Evolutionary conservation across 306 rosid genomes (phyloP).

Genomic region (Gynostemma pentaphyllum): DNA sequence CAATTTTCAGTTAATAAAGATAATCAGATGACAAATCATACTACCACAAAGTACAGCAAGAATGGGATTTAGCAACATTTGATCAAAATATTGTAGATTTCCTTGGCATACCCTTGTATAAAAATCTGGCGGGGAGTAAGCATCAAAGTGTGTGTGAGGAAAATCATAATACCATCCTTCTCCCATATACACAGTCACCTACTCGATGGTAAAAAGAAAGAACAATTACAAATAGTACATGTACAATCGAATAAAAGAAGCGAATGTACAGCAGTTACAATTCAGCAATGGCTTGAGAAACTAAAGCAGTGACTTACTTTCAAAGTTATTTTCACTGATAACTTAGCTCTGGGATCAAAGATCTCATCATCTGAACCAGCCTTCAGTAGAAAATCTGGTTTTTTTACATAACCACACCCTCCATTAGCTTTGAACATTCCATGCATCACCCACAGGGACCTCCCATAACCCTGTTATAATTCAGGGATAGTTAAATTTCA

Average conservation of each 20-base stretch:
- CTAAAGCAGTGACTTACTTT: conserved; percentile 41
- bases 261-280: conserved; percentile 18
- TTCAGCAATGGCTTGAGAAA: background rate
- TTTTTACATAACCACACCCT: conserved; percentile 86
- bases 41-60: background rate
- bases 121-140: conserved; percentile 93
- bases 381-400: conserved; percentile 65
- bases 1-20: background rate
- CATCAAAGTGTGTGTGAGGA: conserved; percentile 70
- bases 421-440: conserved; percentile 98
- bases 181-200: conserved; percentile 91
- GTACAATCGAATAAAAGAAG: conserved; percentile 3
- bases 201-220: conserved; percentile 15
- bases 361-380: conserved; percentile 40
- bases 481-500: conserved; percentile 10
- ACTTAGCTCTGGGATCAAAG: conserved; percentile 55
- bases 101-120: conserved; percentile 67
- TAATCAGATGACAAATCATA: background rate
- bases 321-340: conserved; percentile 54
- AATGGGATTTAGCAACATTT: background rate
- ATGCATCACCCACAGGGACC: conserved; percentile 96
- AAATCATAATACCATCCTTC: conserved; percentile 97
- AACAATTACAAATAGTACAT: conserved; percentile 2
- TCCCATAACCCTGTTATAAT: conserved; percentile 70
- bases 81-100: conserved; percentile 3